phyloP scores from a whole-genome alignment of 139 green algal species.

The Coelastrella sp. region DNA sequence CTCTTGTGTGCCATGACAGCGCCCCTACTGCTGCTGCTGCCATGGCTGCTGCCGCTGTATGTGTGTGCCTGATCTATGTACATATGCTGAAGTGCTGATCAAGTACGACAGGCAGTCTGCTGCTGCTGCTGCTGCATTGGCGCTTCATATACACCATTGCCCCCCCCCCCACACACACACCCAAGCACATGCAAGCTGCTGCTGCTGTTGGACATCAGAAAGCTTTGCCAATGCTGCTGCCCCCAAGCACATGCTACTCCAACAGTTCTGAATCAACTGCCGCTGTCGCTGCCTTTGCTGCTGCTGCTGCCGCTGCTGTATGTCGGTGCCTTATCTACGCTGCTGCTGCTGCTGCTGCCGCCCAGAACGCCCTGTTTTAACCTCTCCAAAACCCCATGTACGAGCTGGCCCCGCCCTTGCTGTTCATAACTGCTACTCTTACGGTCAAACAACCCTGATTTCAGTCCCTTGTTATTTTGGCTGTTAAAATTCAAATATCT shows the following conservation, averaged over 20 bases:
- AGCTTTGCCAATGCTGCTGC: not conserved
- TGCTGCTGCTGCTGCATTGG: too few species aligned
- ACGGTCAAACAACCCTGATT: not conserved
- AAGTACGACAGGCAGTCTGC: too few species aligned
- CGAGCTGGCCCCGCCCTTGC: not conserved
- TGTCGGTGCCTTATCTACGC: not conserved
- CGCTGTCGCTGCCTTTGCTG: not conserved
- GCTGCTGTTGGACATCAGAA: not conserved
- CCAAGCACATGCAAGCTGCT: not conserved
- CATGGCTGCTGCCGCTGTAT: not conserved
- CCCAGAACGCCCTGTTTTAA: not conserved
- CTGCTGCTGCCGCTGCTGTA: slow-evolving; percentile 20
- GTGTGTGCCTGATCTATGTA: too few species aligned
- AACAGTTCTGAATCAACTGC: not conserved
- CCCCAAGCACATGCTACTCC: not conserved
- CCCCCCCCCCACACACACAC: too few species aligned
- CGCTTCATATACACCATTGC: too few species aligned
- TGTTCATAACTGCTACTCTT: not conserved
- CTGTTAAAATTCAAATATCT: not conserved
- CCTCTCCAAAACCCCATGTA: slow-evolving; percentile 34
- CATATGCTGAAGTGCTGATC: too few species aligned
- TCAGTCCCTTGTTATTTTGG: not conserved
- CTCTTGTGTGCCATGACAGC: not conserved
- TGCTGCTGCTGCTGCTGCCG: not conserved
- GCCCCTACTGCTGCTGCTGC: not conserved